phyloP scores from a whole-genome alignment of 768 basidiomycete species.

The Tulasnella sp. region DNA sequence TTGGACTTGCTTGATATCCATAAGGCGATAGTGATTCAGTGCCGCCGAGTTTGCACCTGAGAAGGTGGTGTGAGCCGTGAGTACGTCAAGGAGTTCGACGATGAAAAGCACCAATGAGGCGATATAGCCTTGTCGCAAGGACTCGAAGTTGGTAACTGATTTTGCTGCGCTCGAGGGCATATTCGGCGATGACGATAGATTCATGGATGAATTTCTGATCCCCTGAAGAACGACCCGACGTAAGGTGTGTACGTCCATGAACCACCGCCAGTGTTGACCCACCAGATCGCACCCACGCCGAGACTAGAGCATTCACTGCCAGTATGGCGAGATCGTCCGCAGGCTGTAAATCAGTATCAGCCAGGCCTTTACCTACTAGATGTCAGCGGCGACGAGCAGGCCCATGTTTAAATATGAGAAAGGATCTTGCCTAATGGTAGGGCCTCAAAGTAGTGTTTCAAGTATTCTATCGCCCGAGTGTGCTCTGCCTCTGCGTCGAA shows the following conservation, averaged over 20 bases:
- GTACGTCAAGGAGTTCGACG: neutral
- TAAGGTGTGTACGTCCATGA: neutral
- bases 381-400: neutral
- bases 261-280: neutral
- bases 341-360: slow-evolving; percentile 69
- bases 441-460: slow-evolving; percentile 50
- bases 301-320: slow-evolving; percentile 51
- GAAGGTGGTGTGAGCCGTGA: slow-evolving; percentile 1
- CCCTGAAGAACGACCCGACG: slow-evolving; percentile 18
- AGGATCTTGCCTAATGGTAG: slow-evolving; percentile 40
- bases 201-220: slow-evolving; percentile 49
- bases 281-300: slow-evolving; percentile 21
- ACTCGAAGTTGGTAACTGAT: slow-evolving; percentile 70
- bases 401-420: neutral
- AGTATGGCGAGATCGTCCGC: slow-evolving; percentile 76
- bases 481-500: slow-evolving; percentile 47
- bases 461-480: slow-evolving; percentile 39
- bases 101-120: slow-evolving; percentile 48
- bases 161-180: slow-evolving; percentile 55
- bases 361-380: slow-evolving; percentile 38
- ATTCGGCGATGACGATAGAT: slow-evolving; percentile 57
- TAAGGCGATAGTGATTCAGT: slow-evolving; percentile 62
- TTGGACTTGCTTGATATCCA: slow-evolving; percentile 77
- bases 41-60: slow-evolving; percentile 61
- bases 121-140: slow-evolving; percentile 68